Evolutionary conservation across 2,329 filamentous ascomycete species (phyloP), one percentile per base, ranked within the genome.

Genomic region (Diaporthe citriasiana): DNA sequence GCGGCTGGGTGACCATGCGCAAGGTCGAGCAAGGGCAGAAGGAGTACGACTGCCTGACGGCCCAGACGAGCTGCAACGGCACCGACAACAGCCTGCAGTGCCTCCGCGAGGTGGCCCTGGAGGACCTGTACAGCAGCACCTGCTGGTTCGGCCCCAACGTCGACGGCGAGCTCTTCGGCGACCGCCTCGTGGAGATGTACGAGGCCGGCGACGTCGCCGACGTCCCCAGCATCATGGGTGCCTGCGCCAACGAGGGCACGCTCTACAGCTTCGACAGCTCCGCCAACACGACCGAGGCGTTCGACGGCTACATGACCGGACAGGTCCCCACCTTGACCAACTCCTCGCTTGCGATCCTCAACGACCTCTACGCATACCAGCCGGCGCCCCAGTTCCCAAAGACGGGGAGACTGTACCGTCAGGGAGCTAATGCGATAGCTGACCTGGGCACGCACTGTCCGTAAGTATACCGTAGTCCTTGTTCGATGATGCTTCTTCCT

Each of bases 261-360:
- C 63, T 68, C 17, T 68, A 68, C 47, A 68, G 45, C 63, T 68
- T 68, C 63, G 63, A 68, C 47, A 68, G 63, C n/a, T 68, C 63
- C 8, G 63, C 63, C 47, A 68, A 68, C 33, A 68, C 63, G 4
- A 68, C 45, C 8, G 33, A 3, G 45, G 63, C 63, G 0, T 68
- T 68, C 47, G 33, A 68, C 47, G 22, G 15, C 33, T 68, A 68
- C 63, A 51, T 68, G 45, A 51, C 33, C 25, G 33, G 33, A 4
- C 63, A 68, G 47, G 63, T 68, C 12, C 63, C 63, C 33, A 53
- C 63, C 13, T n/a, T 68, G 45, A 68, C 33, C 47, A 68, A 68
- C 47, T 51, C 63, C 10, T 68, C 63, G 10, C 63, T 68, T 8
- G 63, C 63, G 1, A 68, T 53, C 15, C 33, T 68, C 63, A 53